These are phyloP conservation scores for Neofusicoccum sp. DNA, from an alignment of 2,329 filamentous ascomycete species.

Conservation along the genomic window DNA sequence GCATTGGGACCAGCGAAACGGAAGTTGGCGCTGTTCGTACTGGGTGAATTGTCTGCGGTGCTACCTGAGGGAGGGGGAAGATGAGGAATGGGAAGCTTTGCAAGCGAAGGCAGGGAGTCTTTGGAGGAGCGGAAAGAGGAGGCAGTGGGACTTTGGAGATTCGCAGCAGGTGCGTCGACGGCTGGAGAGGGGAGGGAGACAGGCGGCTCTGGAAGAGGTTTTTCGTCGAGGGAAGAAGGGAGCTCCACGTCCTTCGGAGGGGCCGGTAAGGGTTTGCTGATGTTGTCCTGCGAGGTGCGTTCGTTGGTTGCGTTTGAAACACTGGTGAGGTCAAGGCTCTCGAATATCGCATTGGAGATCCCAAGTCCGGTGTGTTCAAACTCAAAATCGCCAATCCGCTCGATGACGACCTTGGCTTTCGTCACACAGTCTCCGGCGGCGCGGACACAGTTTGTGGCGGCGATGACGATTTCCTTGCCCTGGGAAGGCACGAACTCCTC, in stretches of 20 bases:
- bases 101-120: conserved; percentile 48
- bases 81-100: conserved; percentile 32
- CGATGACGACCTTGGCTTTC: conserved; percentile 81
- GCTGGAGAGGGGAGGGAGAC: conserved; percentile 39
- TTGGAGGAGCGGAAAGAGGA: conserved; percentile 51
- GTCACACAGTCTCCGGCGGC: conserved; percentile 89
- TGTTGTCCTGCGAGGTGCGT: conserved; percentile 27
- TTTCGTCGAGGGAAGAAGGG: conserved; percentile 56
- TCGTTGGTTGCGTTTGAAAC: conserved; percentile 8
- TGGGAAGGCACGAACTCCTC: conserved; percentile 81
- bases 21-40: conserved; percentile 21
- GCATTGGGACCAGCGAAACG: conserved; percentile 32
- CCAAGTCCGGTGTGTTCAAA: conserved; percentile 58
- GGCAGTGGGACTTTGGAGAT: conserved; percentile 36
- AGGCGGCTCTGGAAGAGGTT: conserved; percentile 69
- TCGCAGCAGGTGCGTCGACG: conserved; percentile 26
- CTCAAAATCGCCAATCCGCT: conserved; percentile 89
- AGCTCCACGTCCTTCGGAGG: conserved; percentile 39
- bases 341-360: conserved; percentile 45
- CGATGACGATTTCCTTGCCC: conserved; percentile 72
- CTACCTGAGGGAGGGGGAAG: conserved; percentile 27
- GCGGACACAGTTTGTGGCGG: conserved; percentile 85
- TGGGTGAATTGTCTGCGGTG: conserved; percentile 23
- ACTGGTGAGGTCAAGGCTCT: conserved; percentile 29
- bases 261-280: conserved; percentile 41